Percentiles rank a stretch among this genome's conserved stretches.
phyloP scores from a whole-genome alignment of 2,329 filamentous ascomycete genomes.

The Hortaea sp. region DNA sequence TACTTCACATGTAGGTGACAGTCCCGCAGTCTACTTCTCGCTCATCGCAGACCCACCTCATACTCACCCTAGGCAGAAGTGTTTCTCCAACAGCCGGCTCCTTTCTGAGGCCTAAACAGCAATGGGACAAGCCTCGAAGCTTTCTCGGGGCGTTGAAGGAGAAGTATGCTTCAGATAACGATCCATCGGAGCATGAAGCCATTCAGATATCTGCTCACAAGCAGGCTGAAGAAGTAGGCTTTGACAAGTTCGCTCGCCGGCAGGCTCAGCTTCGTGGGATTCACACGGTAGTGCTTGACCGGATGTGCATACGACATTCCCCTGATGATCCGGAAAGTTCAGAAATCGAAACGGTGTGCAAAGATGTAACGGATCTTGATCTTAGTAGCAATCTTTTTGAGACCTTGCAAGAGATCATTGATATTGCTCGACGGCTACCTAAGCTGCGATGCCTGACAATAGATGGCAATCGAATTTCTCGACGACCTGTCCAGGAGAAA shows the following conservation, averaged over 20 bases:
- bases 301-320: constrained; percentile 47
- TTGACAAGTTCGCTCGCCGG: constrained; percentile 79
- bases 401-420: constrained; percentile 53
- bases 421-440: constrained; percentile 62
- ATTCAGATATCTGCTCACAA: constrained; percentile 65
- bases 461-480: constrained; percentile 52
- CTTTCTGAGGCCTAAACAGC: constrained; percentile 71
- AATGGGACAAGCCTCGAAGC: constrained; percentile 55
- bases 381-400: constrained; percentile 76
- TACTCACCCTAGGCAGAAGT: constrained; percentile 45
- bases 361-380: constrained; percentile 63
- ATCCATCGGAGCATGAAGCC: constrained; percentile 30
- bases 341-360: constrained; percentile 48
- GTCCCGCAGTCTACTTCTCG: background rate
- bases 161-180: constrained; percentile 60
- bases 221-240: constrained; percentile 85
- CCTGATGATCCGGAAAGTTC: constrained; percentile 9
- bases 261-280: constrained; percentile 71
- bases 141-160: constrained; percentile 71
- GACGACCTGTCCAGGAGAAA: constrained; percentile 29
- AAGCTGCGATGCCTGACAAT: constrained; percentile 39
- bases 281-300: constrained; percentile 72
- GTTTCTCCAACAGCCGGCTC: constrained; percentile 65
- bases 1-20: constrained; percentile 70
- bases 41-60: constrained; percentile 7